A percentile compares a stretch with the other conserved stretches of the same genome.
These are phyloP conservation scores for Stylosanthes scabra DNA, from an alignment of 331 rosid genomes.

Conservation along the genomic window DNA sequence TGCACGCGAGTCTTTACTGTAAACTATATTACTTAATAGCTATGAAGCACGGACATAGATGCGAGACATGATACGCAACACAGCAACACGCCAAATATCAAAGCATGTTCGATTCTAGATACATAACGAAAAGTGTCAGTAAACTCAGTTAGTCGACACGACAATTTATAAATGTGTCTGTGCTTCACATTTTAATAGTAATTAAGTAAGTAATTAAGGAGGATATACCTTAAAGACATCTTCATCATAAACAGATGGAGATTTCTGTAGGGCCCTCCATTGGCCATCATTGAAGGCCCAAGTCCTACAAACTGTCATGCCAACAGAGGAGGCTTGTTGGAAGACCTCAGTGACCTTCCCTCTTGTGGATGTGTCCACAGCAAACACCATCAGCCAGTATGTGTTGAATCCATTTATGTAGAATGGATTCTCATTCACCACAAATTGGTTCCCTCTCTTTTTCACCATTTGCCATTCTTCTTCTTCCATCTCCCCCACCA, in stretches of 20 bases:
- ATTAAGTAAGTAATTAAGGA: too few species aligned
- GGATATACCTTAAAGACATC: constrained; percentile 87
- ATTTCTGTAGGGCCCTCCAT: constrained; percentile 93
- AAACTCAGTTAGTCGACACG: too few species aligned
- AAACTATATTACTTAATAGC: too few species aligned
- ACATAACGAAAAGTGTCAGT: too few species aligned
- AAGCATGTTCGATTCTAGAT: too few species aligned
- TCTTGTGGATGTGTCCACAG: constrained; percentile 88
- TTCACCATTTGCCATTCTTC: constrained; percentile 74
- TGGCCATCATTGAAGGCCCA: constrained; percentile 99
- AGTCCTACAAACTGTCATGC: constrained; percentile 87
- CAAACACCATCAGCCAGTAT: constrained; percentile 94
- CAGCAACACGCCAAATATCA: too few species aligned
- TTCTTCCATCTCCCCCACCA: constrained; percentile 34
- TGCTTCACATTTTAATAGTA: too few species aligned
- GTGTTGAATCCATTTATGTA: constrained; percentile 97
- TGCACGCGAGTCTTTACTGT: too few species aligned
- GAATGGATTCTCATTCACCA: constrained; percentile 74
- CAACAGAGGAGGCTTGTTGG: constrained; percentile 78
- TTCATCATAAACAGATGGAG: constrained; percentile 87
- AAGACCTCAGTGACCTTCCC: constrained; percentile 83
- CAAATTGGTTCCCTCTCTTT: constrained; percentile 89
- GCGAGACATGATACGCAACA: too few species aligned
- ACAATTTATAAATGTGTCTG: too few species aligned
- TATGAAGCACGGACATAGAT: too few species aligned